Evolutionary conservation across 169 alveolate genomes (phyloP), one percentile per base, ranked within the genome.

Genomic region (Cyclospora cayetanensis): DNA sequence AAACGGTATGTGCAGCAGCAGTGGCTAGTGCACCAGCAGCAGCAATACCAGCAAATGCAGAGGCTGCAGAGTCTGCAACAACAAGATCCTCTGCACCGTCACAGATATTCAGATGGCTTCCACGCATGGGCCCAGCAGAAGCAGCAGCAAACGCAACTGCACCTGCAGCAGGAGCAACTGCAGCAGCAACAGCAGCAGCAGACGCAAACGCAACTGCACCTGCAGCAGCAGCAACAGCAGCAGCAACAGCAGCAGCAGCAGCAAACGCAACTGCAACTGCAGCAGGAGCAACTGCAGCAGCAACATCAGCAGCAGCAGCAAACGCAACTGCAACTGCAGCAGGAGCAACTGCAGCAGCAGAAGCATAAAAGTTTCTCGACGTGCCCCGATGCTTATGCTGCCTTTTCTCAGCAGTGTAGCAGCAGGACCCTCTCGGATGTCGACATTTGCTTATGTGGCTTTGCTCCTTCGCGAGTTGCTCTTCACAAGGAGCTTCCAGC

Each of bases 241-340:
- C 80, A 34, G 80, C 80, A 68, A 50, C 80, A 31, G 80, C 9
- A 68, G 50, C 80, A 68, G 80, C 46, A 34, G 52, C 25, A 68
- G 50, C 46, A 34, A 50, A 9, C 29, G 80, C 46, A 4, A 22
- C 46, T 35, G 52, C 27, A 34, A 29, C 15, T 12, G 52, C 29
- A 34, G 50, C 46, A 34, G 80, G 34, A 68, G 80, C 46, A 4
- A 22, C 46, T 35, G 52, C 27, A 34, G 52, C 15, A 27, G 52
- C 29, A 34, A 50, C 80, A 68, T 12, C 22, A 20, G 52, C 15
- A 34, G 80, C 50, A 35, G 29, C 80, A 9, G n/a, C 0, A 68
- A 18, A 11, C 2, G 80, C 80, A 29, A 50, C 46, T 29, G 80
- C 80, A 68, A 22, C 20, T 22, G 80, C 80, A 68, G 52, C 74